A percentile compares a stretch with the other conserved stretches of the same genome.
Evolutionary conservation across 345 rosid genomes (phyloP).

Genomic region (Iberis pinnata): DNA sequence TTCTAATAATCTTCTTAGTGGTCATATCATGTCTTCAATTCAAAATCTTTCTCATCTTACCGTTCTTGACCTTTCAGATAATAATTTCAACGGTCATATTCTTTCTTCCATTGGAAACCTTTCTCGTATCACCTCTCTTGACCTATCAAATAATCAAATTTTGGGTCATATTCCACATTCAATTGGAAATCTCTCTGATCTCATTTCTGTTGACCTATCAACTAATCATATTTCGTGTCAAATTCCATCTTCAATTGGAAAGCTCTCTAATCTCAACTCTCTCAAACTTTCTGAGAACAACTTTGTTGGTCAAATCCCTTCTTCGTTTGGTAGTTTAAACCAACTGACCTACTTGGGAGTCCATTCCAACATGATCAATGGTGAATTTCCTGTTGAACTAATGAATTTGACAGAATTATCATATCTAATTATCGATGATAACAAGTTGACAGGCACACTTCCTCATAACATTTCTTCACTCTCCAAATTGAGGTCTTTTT

Average conservation of each 20-base stretch:
- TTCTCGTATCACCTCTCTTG: neutral
- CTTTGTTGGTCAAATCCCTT: neutral
- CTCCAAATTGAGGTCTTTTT: too few relatives aligned
- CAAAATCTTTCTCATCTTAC: conserved; percentile 1
- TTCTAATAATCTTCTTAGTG: neutral
- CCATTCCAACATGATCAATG: neutral
- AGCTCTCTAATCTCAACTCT: neutral
- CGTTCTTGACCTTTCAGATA: neutral
- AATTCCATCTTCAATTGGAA: neutral
- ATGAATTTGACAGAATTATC: neutral
- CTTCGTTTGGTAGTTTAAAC: neutral
- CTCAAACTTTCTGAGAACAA: neutral
- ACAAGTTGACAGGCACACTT: neutral
- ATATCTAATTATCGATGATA: too few relatives aligned
- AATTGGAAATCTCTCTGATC: neutral
- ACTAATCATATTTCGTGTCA: neutral
- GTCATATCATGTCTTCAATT: neutral
- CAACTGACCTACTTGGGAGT: neutral
- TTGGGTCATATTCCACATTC: neutral
- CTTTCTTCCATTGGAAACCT: neutral
- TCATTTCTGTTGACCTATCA: neutral
- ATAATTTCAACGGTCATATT: neutral
- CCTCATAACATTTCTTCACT: neutral
- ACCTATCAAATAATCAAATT: neutral
- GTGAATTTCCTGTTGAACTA: neutral